phyloP scores from a whole-genome alignment of 2,329 filamentous ascomycete species.

The Pseudocercospora vitis region DNA sequence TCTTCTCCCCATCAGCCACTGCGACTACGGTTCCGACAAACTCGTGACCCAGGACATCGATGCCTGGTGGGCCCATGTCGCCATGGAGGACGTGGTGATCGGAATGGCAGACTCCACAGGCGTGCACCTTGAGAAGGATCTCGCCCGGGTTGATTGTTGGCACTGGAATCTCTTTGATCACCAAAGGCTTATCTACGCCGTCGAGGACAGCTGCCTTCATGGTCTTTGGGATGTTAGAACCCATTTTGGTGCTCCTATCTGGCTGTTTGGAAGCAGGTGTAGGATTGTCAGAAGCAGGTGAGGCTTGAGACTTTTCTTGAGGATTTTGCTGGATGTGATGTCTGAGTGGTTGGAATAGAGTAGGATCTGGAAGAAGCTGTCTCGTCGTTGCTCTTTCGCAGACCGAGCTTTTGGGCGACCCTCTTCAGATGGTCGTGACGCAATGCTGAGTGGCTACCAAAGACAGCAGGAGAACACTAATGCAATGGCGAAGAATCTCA shows the following conservation, averaged over 20 bases:
- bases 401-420: constrained; percentile 4
- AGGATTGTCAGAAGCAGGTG: background rate
- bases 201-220: constrained; percentile 67
- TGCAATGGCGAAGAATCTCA: background rate
- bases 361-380: too few species aligned
- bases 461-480: background rate
- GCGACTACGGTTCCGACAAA: constrained; percentile 64
- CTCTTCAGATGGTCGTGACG: constrained; percentile 8
- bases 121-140: constrained; percentile 69
- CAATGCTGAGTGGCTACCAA: background rate
- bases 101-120: constrained; percentile 70
- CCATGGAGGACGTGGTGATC: constrained; percentile 60
- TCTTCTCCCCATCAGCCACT: constrained; percentile 57
- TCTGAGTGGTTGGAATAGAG: background rate
- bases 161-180: constrained; percentile 61
- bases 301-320: background rate
- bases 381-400: constrained; percentile 7
- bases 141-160: constrained; percentile 57
- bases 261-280: background rate
- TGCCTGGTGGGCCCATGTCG: constrained; percentile 50
- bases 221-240: constrained; percentile 54
- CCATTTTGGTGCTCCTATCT: constrained; percentile 10
- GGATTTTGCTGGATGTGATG: background rate
- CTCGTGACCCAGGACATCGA: constrained; percentile 60
- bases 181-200: constrained; percentile 53